These are phyloP conservation scores for Salinomyces thailandicus DNA, from an alignment of 2,329 filamentous ascomycete species.

Conservation along the genomic window DNA sequence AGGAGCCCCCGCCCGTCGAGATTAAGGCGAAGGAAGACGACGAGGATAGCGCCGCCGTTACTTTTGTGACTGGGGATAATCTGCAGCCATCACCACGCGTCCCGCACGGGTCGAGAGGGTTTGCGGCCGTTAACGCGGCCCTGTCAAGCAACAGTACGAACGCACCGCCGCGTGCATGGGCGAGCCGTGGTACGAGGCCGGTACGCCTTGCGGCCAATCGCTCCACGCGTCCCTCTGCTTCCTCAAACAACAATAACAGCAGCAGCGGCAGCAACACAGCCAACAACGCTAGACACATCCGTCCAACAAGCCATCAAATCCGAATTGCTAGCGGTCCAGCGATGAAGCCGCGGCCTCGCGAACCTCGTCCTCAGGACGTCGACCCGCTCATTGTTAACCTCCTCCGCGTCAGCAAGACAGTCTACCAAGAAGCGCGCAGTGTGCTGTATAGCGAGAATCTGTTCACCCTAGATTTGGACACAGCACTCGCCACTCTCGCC, in stretches of 20 bases:
- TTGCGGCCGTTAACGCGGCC: neutral
- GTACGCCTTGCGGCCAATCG: conserved; percentile 1
- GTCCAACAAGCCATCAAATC: neutral
- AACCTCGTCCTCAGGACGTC: conserved; percentile 16
- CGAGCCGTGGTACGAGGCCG: conserved; percentile 1
- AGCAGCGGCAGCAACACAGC: neutral
- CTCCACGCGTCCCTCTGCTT: neutral
- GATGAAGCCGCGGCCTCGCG: neutral
- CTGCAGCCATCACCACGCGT: neutral
- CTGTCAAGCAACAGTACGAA: neutral
- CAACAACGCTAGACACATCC: neutral
- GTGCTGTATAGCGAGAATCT: conserved; percentile 32
- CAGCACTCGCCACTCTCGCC: conserved; percentile 29
- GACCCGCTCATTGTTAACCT: conserved; percentile 31
- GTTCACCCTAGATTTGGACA: conserved; percentile 30
- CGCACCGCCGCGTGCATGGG: neutral
- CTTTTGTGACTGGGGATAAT: neutral
- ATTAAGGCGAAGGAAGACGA: conserved; percentile 2
- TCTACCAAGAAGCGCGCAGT: conserved; percentile 32
- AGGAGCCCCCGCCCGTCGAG: conserved; percentile 8
- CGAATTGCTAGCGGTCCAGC: neutral
- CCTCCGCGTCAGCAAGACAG: conserved; percentile 29
- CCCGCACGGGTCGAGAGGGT: too few relatives aligned
- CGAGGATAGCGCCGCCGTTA: neutral
- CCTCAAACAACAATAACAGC: neutral